A percentile compares a stretch with the other conserved stretches of the same genome.
phyloP scores from a whole-genome alignment of 2,329 filamentous ascomycete species.

The Phoma sp. region DNA sequence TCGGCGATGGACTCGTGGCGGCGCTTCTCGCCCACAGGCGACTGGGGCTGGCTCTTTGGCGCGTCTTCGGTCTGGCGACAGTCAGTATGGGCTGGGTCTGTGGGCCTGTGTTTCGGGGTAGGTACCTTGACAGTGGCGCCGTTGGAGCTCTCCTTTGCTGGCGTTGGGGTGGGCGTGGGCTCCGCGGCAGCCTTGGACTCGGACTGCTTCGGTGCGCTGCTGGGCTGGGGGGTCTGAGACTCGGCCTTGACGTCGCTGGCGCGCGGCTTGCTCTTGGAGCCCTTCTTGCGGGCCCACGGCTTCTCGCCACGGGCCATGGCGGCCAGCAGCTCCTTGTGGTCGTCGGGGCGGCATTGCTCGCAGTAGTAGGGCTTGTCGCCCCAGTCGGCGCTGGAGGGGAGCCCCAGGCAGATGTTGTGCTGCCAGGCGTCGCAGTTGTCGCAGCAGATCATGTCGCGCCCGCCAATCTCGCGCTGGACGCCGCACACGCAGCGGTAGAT shows the following conservation, averaged over 20 bases:
- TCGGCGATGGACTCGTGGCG: slow-evolving; percentile 41
- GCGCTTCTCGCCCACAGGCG: slow-evolving; percentile 46
- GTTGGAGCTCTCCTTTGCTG: slow-evolving; percentile 30
- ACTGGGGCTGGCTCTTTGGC: slow-evolving; percentile 40
- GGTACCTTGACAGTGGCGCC: slow-evolving; percentile 36
- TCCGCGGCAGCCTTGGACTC: slow-evolving; percentile 14
- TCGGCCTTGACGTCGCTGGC: slow-evolving; percentile 65
- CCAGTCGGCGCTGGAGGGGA: slow-evolving; percentile 72
- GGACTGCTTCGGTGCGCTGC: slow-evolving; percentile 19
- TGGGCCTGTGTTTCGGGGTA: no score
- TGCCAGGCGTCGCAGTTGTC: slow-evolving; percentile 94
- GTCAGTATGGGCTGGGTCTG: slow-evolving; percentile 7
- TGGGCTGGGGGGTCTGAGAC: slow-evolving; percentile 26
- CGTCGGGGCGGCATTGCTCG: slow-evolving; percentile 83
- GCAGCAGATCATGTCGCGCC: slow-evolving; percentile 94
- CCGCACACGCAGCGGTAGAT: slow-evolving; percentile 94
- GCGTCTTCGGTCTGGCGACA: slow-evolving; percentile 24
- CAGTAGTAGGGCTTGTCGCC: slow-evolving; percentile 72
- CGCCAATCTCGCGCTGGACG: slow-evolving; percentile 77
- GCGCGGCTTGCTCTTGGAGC: slow-evolving; percentile 65
- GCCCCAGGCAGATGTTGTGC: slow-evolving; percentile 93
- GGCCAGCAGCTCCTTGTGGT: slow-evolving; percentile 80
- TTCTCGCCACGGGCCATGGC: slow-evolving; percentile 81
- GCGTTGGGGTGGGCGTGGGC: slow-evolving; percentile 23
- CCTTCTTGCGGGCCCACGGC: slow-evolving; percentile 74